phyloP scores from a whole-genome alignment of 352 stramenopile species.

The Pythium brassicae region DNA sequence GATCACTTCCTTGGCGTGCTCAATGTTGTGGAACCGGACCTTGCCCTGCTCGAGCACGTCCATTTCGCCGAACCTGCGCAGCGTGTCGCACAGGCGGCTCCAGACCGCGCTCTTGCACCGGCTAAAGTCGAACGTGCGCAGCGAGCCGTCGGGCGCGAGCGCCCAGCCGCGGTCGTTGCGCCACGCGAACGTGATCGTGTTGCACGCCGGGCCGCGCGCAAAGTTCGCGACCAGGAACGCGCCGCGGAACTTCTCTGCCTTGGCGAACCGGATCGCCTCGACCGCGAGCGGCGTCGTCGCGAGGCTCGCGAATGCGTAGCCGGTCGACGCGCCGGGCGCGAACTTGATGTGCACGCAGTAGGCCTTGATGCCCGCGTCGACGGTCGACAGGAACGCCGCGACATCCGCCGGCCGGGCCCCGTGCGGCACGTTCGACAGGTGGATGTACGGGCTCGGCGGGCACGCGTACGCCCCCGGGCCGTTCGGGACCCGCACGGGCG shows the following conservation, averaged over 20 bases:
- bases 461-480: conserved; percentile 23
- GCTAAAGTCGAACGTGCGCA: conserved; percentile 42
- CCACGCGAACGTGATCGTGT: conserved; percentile 65
- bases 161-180: conserved; percentile 21
- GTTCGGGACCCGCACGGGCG: conserved; percentile 1
- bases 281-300: conserved; percentile 43
- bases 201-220: conserved; percentile 57
- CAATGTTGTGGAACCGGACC: conserved; percentile 47
- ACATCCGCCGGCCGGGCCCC: conserved; percentile 39
- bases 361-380: conserved; percentile 41
- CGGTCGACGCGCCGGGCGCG: conserved; percentile 17
- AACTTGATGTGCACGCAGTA: conserved; percentile 62
- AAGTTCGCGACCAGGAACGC: conserved; percentile 57
- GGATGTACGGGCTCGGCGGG: conserved; percentile 64
- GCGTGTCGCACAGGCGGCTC: conserved; percentile 32
- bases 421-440: conserved; percentile 58
- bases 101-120: conserved; percentile 40
- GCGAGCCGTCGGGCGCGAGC: conserved; percentile 33
- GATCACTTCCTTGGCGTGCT: conserved; percentile 59
- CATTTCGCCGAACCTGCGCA: conserved; percentile 49
- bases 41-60: conserved; percentile 33
- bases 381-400: conserved; percentile 39
- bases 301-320: conserved; percentile 70
- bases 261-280: conserved; percentile 49
- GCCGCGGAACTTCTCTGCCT: conserved; percentile 30